A percentile compares a stretch with the other conserved stretches of the same genome.
Evolutionary conservation across 108 stramenopile genomes (phyloP).

Genomic region (Seminavis robusta): DNA sequence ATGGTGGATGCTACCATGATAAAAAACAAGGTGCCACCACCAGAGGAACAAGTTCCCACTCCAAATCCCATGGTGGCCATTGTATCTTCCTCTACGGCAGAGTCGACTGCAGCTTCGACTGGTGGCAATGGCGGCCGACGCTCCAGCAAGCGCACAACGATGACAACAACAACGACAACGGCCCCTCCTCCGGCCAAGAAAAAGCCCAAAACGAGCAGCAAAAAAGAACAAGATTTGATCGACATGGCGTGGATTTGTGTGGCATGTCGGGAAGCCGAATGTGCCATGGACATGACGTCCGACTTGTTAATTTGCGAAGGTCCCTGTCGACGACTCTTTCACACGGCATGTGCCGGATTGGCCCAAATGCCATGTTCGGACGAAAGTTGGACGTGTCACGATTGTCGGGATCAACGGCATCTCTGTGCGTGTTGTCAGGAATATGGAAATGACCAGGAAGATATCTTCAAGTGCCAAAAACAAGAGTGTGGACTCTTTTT

Average conservation of each 20-base stretch:
- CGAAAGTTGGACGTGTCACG: slow-evolving; percentile 64
- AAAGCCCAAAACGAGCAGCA: no score
- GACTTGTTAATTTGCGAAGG: slow-evolving; percentile 71
- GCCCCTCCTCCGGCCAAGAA: no score
- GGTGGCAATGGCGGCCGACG: no score
- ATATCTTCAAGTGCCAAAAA: slow-evolving; percentile 51
- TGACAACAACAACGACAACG: no score
- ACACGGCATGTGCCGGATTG: slow-evolving; percentile 74
- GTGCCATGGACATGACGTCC: slow-evolving; percentile 24
- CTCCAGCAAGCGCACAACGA: no score
- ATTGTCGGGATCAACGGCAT: slow-evolving; percentile 50
- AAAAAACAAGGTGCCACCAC: no score
- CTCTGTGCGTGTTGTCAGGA: slow-evolving; percentile 59
- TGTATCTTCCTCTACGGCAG: no score
- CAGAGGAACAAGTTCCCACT: no score
- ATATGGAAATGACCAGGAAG: slow-evolving; percentile 59
- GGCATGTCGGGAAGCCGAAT: slow-evolving; percentile 76
- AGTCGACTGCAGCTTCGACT: no score
- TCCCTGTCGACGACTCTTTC: slow-evolving; percentile 64
- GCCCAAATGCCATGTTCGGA: slow-evolving; percentile 41
- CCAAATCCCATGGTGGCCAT: no score
- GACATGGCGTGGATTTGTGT: slow-evolving; percentile 69
- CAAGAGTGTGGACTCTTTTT: slow-evolving; percentile 68
- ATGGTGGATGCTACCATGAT: no score
- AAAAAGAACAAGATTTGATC: slow-evolving; percentile 17